Percentiles rank a stretch among this genome's conserved stretches.
Evolutionary conservation across 192 early-diverging fungal species (phyloP).

Genomic region (Allomyces arbusculus): DNA sequence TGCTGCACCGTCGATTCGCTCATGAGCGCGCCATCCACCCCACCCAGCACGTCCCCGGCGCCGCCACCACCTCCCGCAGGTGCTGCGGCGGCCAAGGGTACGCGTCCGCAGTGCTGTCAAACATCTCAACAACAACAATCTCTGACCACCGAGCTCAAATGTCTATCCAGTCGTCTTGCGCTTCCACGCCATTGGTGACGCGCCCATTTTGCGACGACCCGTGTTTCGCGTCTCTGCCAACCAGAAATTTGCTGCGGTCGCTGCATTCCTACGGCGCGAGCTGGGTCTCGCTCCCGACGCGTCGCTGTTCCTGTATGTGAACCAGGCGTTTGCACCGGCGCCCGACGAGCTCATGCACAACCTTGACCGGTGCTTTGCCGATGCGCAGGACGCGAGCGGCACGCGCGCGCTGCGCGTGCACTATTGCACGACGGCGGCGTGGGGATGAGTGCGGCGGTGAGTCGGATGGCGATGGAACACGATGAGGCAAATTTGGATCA

Average conservation of each 20-base stretch:
- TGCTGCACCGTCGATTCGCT: too few species aligned
- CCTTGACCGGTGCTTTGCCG: background rate
- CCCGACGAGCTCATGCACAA: background rate
- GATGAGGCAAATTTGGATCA: background rate
- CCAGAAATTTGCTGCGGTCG: background rate
- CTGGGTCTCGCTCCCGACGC: background rate
- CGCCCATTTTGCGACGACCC: background rate
- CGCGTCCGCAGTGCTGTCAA: too few species aligned
- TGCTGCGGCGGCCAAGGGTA: too few species aligned
- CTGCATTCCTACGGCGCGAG: background rate
- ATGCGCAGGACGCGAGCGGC: background rate
- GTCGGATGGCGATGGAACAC: background rate
- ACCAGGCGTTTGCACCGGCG: background rate
- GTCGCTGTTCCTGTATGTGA: background rate
- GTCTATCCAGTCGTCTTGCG: background rate
- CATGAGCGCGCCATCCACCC: too few species aligned
- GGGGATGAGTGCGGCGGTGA: background rate
- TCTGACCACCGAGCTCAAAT: too few species aligned
- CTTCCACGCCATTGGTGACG: background rate
- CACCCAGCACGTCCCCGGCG: too few species aligned
- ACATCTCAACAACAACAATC: too few species aligned
- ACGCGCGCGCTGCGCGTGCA: background rate
- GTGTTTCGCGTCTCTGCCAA: background rate
- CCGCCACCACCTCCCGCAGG: too few species aligned
- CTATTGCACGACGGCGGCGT: background rate